Conservation (phyloP, 257 asterid species). For the Capsicum baccatum region DNA sequence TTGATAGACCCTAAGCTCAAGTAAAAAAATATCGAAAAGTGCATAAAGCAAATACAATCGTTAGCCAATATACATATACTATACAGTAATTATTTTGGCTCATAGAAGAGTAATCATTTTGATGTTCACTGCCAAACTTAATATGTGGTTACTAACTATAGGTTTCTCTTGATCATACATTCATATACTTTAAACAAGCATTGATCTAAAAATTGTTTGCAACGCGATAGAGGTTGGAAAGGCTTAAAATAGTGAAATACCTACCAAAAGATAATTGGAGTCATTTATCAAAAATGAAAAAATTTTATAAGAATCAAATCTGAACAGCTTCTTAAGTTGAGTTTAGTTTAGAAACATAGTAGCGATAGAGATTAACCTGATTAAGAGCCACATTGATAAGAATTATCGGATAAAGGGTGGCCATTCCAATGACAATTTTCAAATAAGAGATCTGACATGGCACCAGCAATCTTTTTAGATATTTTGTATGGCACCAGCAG, state of each 20-base stretch:
- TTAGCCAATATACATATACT: neutral
- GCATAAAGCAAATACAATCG: too few relatives aligned
- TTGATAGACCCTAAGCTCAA: too few relatives aligned
- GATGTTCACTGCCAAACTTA: neutral
- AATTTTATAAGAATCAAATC: neutral
- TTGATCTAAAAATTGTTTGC: neutral
- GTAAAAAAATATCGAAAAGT: too few relatives aligned
- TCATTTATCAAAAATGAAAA: neutral
- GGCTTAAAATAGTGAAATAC: neutral
- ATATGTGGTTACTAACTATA: neutral
- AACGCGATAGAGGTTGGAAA: neutral
- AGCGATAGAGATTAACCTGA: neutral
- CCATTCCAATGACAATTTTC: neutral
- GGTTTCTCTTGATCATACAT: neutral
- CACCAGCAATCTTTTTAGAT: neutral
- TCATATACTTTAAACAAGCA: neutral
- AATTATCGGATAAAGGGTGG: neutral
- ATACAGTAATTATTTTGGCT: neutral
- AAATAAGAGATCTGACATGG: neutral
- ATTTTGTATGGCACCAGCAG: neutral
- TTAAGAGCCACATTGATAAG: neutral
- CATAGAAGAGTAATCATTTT: neutral
- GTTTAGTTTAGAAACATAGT: neutral
- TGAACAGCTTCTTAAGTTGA: neutral
- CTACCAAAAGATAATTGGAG: neutral